A percentile compares a stretch with the other conserved stretches of the same genome.
Evolutionary conservation across 495 filamentous ascomycete species (phyloP).

Genomic region (Aspergillus wentii): DNA sequence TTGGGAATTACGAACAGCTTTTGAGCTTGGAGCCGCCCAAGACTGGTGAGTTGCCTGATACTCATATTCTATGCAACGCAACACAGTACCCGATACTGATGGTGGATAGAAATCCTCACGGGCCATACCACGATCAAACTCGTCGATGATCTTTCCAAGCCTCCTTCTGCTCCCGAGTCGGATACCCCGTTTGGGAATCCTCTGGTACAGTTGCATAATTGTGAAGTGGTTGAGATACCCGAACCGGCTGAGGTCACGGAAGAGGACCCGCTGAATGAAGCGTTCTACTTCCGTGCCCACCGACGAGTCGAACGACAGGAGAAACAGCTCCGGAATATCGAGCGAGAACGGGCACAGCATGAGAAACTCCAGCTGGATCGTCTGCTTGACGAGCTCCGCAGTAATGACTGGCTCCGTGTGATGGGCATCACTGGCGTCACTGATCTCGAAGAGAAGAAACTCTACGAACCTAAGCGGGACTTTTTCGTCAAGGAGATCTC

Average conservation of each 20-base stretch:
- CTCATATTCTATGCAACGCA: no score
- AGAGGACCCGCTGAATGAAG: conserved; percentile 67
- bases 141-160: conserved; percentile 37
- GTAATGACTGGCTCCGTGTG: conserved; percentile 87
- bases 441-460: conserved; percentile 74
- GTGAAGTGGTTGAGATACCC: conserved; percentile 26
- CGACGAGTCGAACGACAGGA: conserved; percentile 79
- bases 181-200: conserved; percentile 35
- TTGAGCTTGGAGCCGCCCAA: conserved; percentile 76
- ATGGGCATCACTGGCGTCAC: conserved; percentile 90
- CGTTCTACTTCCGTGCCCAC: conserved; percentile 63
- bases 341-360: conserved; percentile 86
- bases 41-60: conserved; percentile 51
- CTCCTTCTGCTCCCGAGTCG: conserved; percentile 17
- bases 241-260: conserved; percentile 27
- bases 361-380: conserved; percentile 84
- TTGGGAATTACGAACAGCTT: conserved; percentile 86
- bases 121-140: conserved; percentile 40
- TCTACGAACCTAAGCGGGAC: conserved; percentile 78
- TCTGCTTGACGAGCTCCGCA: conserved; percentile 77
- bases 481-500: conserved; percentile 79
- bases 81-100: no score
- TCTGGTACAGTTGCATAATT: conserved; percentile 31
- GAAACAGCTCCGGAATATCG: conserved; percentile 88
- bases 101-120: conserved; percentile 34